phyloP scores from a whole-genome alignment of 179 eudicot species.

The Patellifolia procumbens region DNA sequence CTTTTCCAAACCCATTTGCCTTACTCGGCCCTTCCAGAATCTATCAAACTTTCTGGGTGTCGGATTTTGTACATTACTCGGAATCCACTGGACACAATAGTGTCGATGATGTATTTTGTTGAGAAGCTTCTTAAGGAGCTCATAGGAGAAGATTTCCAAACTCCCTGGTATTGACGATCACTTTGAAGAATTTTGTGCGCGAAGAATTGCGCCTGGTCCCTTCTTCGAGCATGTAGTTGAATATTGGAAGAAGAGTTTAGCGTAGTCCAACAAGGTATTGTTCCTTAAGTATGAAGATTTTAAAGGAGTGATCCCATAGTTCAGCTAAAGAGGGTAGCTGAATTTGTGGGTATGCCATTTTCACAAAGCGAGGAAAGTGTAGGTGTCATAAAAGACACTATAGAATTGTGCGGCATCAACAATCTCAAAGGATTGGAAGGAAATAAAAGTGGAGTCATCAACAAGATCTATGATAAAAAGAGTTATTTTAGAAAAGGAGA shows the following conservation, averaged over 20 bases:
- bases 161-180: not conserved
- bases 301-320: not conserved
- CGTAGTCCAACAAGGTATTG: not conserved
- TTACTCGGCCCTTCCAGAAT: not conserved
- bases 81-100: not conserved
- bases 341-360: slow-evolving; percentile 14
- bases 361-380: not conserved
- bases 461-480: not conserved
- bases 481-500: slow-evolving; percentile 12
- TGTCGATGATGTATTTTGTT: not conserved
- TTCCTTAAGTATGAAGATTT: slow-evolving; percentile 5
- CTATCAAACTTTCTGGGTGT: not conserved
- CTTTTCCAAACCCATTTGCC: slow-evolving; percentile 6
- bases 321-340: not conserved
- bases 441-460: slow-evolving; percentile 10
- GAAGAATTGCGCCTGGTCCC: not conserved
- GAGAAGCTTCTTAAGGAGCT: not conserved
- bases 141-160: not conserved
- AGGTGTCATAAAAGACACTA: not conserved
- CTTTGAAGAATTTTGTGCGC: not conserved
- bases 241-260: slow-evolving; percentile 3
- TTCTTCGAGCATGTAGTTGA: not conserved
- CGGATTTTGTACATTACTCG: slow-evolving; percentile 5
- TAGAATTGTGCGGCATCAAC: not conserved
- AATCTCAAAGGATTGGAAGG: not conserved